Evolutionary conservation across 345 rosid species (phyloP), one percentile per base, ranked within the genome.

Genomic region (Gossypium herbaceum): DNA sequence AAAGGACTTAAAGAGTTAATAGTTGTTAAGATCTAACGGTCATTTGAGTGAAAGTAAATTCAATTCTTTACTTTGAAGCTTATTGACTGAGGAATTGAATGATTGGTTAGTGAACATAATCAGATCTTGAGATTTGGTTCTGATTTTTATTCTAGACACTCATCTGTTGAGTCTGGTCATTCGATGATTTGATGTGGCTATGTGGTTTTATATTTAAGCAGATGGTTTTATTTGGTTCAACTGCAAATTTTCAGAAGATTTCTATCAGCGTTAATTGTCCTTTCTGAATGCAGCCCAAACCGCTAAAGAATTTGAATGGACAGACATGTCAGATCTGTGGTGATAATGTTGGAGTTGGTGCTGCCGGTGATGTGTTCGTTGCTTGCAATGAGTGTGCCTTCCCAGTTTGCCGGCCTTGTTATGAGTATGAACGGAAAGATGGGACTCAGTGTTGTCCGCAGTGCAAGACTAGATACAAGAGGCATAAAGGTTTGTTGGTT

Each of bases 361-460:
- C 89, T 50, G 81, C 55, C n/a, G 90, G 92, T 24, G 98, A 93
- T 86, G 75, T 86, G 48, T 96, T 93, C 78, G 99, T 96, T 52
- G 98, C 98, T 80, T 96, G 99, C 82, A 93, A 93, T 76, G 99
- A 96, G 83, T 96, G 99, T 86, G 99, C 90, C 61, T 96, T 96
- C 82, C 99, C 99, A 16, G 99, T 96, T 79, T 96, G 99, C 75
- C 91, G 94, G 13, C 94, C 99, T 80, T 96, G 99, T 77, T 96
- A 96, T 44, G 99, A 96, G 85, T 96, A 96, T 66, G 99, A 96
- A 82, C 86, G 98, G 74, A 96, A 92, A 82, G 99, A 96, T 75
- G 99, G 99, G 50, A 93, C 97, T 71, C 98, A 92, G 84, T 86
- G 91, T 75, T 96, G 99, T 80, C 99, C 99, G 8, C 98, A 96